Percentiles rank a stretch among this genome's conserved stretches.
Conservation (phyloP, 179 eudicot genomes). For the Silene vulgaris region DNA sequence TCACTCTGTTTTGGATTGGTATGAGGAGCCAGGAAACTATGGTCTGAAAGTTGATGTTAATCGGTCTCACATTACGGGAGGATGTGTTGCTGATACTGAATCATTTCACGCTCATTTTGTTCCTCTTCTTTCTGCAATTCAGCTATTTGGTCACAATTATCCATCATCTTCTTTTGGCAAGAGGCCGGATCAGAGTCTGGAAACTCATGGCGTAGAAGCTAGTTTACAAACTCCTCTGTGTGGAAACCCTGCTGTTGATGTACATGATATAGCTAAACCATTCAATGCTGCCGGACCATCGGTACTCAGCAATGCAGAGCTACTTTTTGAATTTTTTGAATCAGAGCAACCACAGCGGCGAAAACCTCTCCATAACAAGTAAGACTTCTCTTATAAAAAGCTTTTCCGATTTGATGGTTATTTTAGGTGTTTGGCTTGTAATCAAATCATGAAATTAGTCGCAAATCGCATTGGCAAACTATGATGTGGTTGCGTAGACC, state of each 20-base stretch:
- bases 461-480: no score
- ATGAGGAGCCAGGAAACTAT: constrained; percentile 52
- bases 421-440: background rate
- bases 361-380: constrained; percentile 43
- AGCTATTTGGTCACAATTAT: constrained; percentile 35
- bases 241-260: constrained; percentile 10
- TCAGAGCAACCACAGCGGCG: constrained; percentile 50
- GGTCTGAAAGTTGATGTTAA: constrained; percentile 45
- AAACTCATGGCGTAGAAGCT: constrained; percentile 6
- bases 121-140: constrained; percentile 51
- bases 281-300: constrained; percentile 12
- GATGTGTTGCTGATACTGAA: constrained; percentile 29
- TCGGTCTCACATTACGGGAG: constrained; percentile 28
- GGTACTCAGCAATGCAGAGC: constrained; percentile 28
- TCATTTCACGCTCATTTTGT: constrained; percentile 51
- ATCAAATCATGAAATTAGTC: no score
- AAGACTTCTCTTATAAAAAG: constrained; percentile 8
- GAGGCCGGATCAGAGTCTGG: background rate
- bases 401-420: background rate
- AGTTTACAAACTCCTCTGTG: constrained; percentile 14
- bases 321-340: constrained; percentile 54
- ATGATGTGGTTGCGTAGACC: no score
- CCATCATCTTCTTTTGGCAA: constrained; percentile 19
- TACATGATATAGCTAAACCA: background rate
- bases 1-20: constrained; percentile 47